Evolutionary conservation across 2,329 filamentous ascomycete genomes (phyloP).

Genomic region (Juglanconis oblonga): DNA sequence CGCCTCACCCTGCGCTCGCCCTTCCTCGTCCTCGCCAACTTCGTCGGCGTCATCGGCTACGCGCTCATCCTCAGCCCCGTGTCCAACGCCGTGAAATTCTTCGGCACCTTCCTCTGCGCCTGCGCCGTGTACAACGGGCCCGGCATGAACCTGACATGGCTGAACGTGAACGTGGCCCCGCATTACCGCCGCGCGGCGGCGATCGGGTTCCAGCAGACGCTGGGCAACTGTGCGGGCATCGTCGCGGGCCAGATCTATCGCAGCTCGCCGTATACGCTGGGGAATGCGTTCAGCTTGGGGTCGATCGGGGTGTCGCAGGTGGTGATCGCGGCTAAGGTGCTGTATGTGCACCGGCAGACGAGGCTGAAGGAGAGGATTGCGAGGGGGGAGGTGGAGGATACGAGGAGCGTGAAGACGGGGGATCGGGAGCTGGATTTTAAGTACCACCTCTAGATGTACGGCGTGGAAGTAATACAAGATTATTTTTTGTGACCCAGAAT

Average conservation of each 20-base stretch:
- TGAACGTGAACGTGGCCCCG: constrained; percentile 42
- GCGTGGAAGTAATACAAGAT: too few species aligned
- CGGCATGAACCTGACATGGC: constrained; percentile 46
- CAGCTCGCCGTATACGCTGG: constrained; percentile 30
- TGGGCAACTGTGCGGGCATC: constrained; percentile 45
- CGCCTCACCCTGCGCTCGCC: constrained; percentile 30
- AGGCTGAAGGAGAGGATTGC: constrained; percentile 34
- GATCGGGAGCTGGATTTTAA: constrained; percentile 46
- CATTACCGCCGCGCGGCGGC: constrained; percentile 45
- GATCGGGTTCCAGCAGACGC: constrained; percentile 42
- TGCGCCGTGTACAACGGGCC: constrained; percentile 45
- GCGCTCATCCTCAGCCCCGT: constrained; percentile 46
- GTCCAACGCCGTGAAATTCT: constrained; percentile 46
- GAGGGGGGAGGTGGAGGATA: constrained; percentile 40
- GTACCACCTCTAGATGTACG: constrained; percentile 34
- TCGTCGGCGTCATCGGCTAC: constrained; percentile 47
- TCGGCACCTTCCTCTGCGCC: constrained; percentile 46
- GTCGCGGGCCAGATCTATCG: constrained; percentile 38
- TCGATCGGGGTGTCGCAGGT: constrained; percentile 30
- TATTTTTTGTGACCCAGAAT: too few species aligned
- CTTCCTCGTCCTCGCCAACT: constrained; percentile 56
- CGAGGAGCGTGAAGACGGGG: constrained; percentile 41
- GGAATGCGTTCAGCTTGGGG: constrained; percentile 26
- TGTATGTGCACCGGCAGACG: constrained; percentile 42
- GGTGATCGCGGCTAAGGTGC: constrained; percentile 36